Conservation (phyloP, 345 rosid genomes). For the Schrenkiella parvula region DNA sequence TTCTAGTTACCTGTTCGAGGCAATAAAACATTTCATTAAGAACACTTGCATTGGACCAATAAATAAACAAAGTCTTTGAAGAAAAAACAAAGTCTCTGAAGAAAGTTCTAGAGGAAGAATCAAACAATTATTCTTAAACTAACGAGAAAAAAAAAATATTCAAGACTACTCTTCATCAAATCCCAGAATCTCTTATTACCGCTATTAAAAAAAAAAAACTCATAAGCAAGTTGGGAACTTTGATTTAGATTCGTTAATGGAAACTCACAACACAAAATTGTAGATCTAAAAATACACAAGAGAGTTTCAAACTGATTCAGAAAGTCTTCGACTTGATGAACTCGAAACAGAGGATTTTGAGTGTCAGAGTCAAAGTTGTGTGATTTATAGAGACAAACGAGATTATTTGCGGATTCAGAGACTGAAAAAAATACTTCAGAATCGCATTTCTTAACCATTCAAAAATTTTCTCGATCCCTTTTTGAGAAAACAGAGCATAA, state of each 20-base stretch:
- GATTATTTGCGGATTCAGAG: neutral
- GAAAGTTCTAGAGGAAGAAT: constrained; percentile 19
- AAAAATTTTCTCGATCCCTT: neutral
- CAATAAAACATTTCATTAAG: neutral
- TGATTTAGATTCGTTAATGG: neutral
- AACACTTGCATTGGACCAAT: constrained; percentile 7
- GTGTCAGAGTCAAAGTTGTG: neutral
- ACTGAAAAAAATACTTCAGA: neutral
- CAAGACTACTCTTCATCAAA: neutral
- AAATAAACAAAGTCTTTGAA: constrained; percentile 9
- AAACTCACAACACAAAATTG: neutral
- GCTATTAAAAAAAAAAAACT: neutral
- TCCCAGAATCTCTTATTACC: neutral
- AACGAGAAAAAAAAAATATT: neutral
- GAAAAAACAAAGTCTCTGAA: constrained; percentile 13
- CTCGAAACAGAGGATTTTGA: neutral
- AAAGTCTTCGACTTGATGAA: neutral
- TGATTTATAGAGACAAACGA: neutral
- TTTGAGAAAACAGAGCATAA: neutral
- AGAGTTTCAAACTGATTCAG: neutral
- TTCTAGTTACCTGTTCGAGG: constrained; percentile 12
- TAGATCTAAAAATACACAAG: neutral
- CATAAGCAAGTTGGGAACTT: neutral
- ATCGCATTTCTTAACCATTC: too few relatives aligned
- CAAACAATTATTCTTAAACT: constrained; percentile 11